Base-by-base conservation (phyloP, 306 rosid genomes). In the Aeschynomene evenia region DNA sequence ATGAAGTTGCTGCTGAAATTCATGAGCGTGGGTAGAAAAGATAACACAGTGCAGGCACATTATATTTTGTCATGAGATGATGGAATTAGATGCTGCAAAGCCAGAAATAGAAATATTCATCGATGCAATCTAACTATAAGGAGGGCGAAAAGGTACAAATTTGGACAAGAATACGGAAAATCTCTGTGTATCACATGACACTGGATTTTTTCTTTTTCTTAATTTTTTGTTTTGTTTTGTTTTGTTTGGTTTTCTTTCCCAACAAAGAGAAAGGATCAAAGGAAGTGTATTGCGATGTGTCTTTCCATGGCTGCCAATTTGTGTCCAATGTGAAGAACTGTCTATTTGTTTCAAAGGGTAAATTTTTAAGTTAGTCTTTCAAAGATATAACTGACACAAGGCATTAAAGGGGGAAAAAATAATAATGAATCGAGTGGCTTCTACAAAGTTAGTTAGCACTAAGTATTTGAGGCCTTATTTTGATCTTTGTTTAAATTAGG, bases 141-240 rank as follows among this genome's bases (percentile, higher is more conserved):
- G 57, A 76, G 62, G 63, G 1, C 13, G 24, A 54, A 52, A 18
- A 48, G 71, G 29, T 54, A 63, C 57, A 49, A 55, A 72, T 68
- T 34, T 54, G 69, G 65, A 68, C 56, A 43, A 67, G 3, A 72
- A 46, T 63, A 33, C 75, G 9, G 13, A 65, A 70, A 70, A 15
- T 54, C 66, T 59, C 70, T 69, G 71, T 69, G 56, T 42, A 69
- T 77, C 87, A 74, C 83, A 85, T 82, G 83, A 21, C 72, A 76
- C 73, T 76, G 52, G 7, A 59, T 54, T 13, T 39, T 39, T 39
- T 3, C 11, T 1, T 39, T 39, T 39, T 3, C n/a, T n/a, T n/a
- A n/a, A 39, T 39, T 39, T 37, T 26, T 26, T n/a, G n/a, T n/a
- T 2, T 26, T 26, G 1, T 26, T 26, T 26, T 26, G 29, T 3